Conservation (phyloP, 2,329 filamentous ascomycete genomes). For the Exophiala spinifera region DNA sequence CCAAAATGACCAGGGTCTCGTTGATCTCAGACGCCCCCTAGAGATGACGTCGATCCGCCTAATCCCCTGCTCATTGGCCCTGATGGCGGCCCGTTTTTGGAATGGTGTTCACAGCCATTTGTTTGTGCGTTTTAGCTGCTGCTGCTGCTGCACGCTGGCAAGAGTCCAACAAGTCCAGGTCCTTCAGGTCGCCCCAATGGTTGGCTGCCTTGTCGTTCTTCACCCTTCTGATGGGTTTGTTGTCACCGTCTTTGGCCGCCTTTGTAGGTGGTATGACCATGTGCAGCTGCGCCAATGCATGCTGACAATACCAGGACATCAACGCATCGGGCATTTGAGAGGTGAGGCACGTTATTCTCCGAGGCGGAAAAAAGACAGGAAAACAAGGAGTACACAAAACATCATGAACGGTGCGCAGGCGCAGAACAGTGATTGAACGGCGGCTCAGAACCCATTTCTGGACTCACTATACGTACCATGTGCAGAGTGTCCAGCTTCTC, state of each 20-base stretch:
- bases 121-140: neutral
- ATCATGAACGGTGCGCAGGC: no score
- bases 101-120: neutral
- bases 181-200: neutral
- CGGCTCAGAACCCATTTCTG: neutral
- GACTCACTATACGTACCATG: neutral
- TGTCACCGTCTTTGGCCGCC: neutral
- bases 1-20: neutral
- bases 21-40: no score
- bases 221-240: constrained; percentile 1
- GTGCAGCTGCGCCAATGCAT: constrained; percentile 4
- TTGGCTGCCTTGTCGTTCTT: neutral
- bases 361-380: no score
- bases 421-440: no score
- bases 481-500: neutral
- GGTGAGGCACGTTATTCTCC: neutral
- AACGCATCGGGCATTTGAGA: constrained; percentile 10
- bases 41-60: neutral
- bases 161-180: no score
- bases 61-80: neutral
- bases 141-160: neutral
- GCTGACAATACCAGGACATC: constrained; percentile 13
- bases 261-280: constrained; percentile 11
- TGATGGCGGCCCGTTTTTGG: neutral
- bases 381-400: no score